phyloP scores from a whole-genome alignment of 2,329 filamentous ascomycete species.

The Nothopassalora personata region DNA sequence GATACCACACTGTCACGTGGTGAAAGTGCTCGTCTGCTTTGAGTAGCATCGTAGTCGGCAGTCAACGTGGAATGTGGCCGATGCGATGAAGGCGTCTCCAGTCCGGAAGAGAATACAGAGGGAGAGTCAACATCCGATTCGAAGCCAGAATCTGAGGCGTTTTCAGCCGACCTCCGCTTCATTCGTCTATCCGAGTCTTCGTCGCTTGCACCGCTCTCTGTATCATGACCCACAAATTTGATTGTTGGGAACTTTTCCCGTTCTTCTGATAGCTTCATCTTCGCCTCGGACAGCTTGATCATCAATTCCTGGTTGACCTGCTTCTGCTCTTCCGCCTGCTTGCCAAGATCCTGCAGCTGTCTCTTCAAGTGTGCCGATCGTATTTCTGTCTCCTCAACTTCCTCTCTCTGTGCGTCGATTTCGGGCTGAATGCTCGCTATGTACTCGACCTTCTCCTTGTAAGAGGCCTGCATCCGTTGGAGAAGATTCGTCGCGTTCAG shows the following conservation, averaged over 20 bases:
- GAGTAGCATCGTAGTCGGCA: conserved; percentile 19
- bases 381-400: conserved; percentile 56
- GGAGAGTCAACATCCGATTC: conserved; percentile 53
- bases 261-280: conserved; percentile 35
- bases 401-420: conserved; percentile 54
- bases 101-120: conserved; percentile 43
- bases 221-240: conserved; percentile 18
- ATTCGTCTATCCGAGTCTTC: conserved; percentile 18
- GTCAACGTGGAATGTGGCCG: conserved; percentile 23
- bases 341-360: conserved; percentile 57
- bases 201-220: conserved; percentile 17
- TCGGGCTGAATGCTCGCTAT: conserved; percentile 50
- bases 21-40: background rate
- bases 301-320: conserved; percentile 50
- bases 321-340: conserved; percentile 51
- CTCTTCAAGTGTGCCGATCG: conserved; percentile 54
- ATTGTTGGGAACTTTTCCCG: conserved; percentile 24
- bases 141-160: conserved; percentile 53
- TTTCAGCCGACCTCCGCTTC: conserved; percentile 28
- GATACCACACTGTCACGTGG: background rate
- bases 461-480: conserved; percentile 51
- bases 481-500: conserved; percentile 53
- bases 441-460: conserved; percentile 48
- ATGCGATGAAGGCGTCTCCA: conserved; percentile 31
- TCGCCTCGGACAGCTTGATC: conserved; percentile 44